Evolutionary conservation across 441 rosid species (phyloP).

Genomic region (Geranium incanum): DNA sequence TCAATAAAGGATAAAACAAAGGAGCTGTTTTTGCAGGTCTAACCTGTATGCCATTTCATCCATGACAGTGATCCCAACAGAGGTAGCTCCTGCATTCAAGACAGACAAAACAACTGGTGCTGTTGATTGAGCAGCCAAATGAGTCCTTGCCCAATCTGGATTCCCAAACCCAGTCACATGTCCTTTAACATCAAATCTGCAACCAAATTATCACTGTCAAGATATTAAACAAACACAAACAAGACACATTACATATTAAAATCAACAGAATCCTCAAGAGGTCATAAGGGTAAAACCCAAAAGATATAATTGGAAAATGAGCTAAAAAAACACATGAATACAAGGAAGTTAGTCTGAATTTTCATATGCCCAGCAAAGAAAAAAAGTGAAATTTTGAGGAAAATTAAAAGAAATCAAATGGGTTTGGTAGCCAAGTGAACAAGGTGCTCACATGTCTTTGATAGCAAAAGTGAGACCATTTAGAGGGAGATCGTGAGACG

Average conservation of each 20-base stretch:
- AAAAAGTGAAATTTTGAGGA: background rate
- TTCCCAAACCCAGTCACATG: conserved; percentile 82
- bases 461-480: conserved; percentile 69
- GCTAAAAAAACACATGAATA: background rate
- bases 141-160: conserved; percentile 92
- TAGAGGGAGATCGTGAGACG: conserved; percentile 47
- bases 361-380: background rate
- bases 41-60: conserved; percentile 98
- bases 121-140: conserved; percentile 55
- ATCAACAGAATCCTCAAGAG: background rate
- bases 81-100: conserved; percentile 62
- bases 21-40: background rate
- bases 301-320: background rate
- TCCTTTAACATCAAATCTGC: conserved; percentile 81
- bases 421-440: background rate
- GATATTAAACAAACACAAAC: background rate
- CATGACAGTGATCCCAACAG: conserved; percentile 67
- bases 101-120: conserved; percentile 62
- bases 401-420: conserved; percentile 2
- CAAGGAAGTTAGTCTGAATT: background rate
- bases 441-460: conserved; percentile 65
- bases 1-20: too few species aligned
- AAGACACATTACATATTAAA: background rate
- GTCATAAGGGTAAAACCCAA: background rate
- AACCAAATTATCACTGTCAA: conserved; percentile 11